A percentile compares a stretch with the other conserved stretches of the same genome.
These are phyloP conservation scores for Malassezia equina DNA, from an alignment of 1,284 basidiomycete genomes.

Conservation along the genomic window DNA sequence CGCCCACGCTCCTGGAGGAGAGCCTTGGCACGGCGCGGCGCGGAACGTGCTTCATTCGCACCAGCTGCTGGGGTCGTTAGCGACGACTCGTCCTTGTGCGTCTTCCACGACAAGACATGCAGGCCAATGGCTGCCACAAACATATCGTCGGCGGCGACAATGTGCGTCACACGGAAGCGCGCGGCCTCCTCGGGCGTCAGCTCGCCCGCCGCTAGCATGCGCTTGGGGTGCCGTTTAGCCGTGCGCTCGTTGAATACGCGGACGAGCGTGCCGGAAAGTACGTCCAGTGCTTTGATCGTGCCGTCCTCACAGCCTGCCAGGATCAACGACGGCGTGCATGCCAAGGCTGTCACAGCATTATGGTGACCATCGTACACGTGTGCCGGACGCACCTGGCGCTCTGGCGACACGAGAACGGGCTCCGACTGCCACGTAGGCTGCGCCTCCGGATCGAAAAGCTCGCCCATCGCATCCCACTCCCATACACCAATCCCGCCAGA, in stretches of 20 bases:
- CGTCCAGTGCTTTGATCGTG: slow-evolving; percentile 59
- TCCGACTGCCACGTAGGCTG: slow-evolving; percentile 40
- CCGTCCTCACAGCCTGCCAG: slow-evolving; percentile 53
- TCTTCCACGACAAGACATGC: slow-evolving; percentile 60
- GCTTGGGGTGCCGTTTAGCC: slow-evolving; percentile 51
- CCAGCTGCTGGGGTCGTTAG: slow-evolving; percentile 50
- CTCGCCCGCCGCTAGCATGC: slow-evolving; percentile 54
- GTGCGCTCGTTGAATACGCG: slow-evolving; percentile 44
- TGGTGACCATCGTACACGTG: slow-evolving; percentile 30
- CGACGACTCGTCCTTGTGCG: slow-evolving; percentile 38
- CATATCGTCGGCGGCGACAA: slow-evolving; percentile 59
- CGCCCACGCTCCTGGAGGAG: slow-evolving; percentile 25
- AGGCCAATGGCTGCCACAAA: slow-evolving; percentile 60
- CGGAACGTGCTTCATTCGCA: neutral
- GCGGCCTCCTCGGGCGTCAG: slow-evolving; percentile 48
- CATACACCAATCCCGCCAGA: slow-evolving; percentile 34
- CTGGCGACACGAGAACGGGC: slow-evolving; percentile 57
- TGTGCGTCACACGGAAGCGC: slow-evolving; percentile 56
- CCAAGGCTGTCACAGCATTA: slow-evolving; percentile 32
- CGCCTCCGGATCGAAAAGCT: slow-evolving; percentile 14
- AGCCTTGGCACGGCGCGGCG: slow-evolving; percentile 14
- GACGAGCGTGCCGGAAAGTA: slow-evolving; percentile 53
- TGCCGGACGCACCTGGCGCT: slow-evolving; percentile 56
- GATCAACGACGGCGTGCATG: slow-evolving; percentile 25
- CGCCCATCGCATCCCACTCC: slow-evolving; percentile 30